Evolutionary conservation across 2,329 filamentous ascomycete genomes (phyloP), one percentile per base, ranked within the genome.

Genomic region (Fusarium sp.): DNA sequence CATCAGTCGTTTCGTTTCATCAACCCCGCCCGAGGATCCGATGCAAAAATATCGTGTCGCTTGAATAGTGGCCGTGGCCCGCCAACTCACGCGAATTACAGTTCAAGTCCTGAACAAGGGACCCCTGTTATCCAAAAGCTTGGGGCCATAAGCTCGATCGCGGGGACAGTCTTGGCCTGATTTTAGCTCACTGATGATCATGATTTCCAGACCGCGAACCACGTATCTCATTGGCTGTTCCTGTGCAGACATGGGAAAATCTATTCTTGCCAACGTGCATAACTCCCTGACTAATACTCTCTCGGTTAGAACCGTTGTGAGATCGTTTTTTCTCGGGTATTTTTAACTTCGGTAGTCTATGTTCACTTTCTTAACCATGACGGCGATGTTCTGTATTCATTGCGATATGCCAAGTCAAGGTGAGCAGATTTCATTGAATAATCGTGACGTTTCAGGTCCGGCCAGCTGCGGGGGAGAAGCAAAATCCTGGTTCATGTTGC

Each of bases 361-460:
- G 10, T 39, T n/a, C n/a, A 10, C n/a, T 35, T 22, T 18, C 8
- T 11, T 20, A 33, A 44, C 33, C 24, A 71, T 71, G 67, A 71
- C 61, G 60, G 60, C 6, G 36, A 70, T 70, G 47, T 44, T 22
- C 13, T 28, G 1, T 15, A 20, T 22, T 14, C 1, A 22, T 28
- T 33, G 24, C 44, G 48, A 51, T 35, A 68, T 26, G 50, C 54
- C 54, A 72, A 70, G 69, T 3, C 22, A 8, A 33, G 2, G 8
- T 33, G 28, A 22, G 30, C 31, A 48, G 41, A 47, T 44, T 41
- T 38, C 22, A 58, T 70, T 59, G 50, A 56, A 59, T 67, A 67
- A 72, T 73, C 3, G 56, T 73, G 70, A 73, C 70, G 65, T 56
- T 59, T 20, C 53, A 36, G 35, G 22, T 30, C 44, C 11, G 26